phyloP scores from a whole-genome alignment of 192 early-diverging fungal genomes.

The Entomortierella parvispora region DNA sequence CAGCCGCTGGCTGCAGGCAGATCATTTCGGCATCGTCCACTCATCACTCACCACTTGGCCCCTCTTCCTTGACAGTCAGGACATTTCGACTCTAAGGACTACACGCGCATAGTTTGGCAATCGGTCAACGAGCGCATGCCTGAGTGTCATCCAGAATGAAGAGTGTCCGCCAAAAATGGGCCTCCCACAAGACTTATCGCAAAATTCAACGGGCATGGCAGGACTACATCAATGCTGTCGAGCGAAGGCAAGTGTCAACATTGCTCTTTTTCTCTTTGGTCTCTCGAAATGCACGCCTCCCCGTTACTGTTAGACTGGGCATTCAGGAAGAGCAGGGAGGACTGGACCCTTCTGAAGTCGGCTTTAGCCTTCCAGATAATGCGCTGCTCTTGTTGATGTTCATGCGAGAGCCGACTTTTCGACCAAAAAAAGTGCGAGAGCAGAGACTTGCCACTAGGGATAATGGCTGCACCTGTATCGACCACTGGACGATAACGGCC shows the following conservation, averaged over 20 bases:
- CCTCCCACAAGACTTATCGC: slow-evolving; percentile 54
- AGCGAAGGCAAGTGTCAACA: slow-evolving; percentile 42
- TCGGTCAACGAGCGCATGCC: slow-evolving; percentile 29
- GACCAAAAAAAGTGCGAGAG: background rate
- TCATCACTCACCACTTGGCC: no score
- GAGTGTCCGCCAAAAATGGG: slow-evolving; percentile 57
- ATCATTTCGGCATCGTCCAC: no score
- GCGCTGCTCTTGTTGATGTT: background rate
- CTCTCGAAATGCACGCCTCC: no score
- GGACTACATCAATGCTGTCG: slow-evolving; percentile 38
- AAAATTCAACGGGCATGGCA: slow-evolving; percentile 51
- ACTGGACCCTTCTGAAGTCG: no score
- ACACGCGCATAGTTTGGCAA: background rate
- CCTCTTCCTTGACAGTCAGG: background rate
- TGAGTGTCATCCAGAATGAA: slow-evolving; percentile 42
- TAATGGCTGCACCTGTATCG: no score
- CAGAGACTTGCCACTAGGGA: background rate
- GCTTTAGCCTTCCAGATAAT: background rate
- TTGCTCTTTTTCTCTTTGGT: no score
- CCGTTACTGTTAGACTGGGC: no score
- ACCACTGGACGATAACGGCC: no score
- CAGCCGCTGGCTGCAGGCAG: no score
- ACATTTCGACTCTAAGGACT: background rate
- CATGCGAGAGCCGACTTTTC: background rate
- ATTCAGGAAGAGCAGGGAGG: no score